Base-by-base conservation (phyloP, 2,329 filamentous ascomycete species). In the Pestalotiopsis sp. region DNA sequence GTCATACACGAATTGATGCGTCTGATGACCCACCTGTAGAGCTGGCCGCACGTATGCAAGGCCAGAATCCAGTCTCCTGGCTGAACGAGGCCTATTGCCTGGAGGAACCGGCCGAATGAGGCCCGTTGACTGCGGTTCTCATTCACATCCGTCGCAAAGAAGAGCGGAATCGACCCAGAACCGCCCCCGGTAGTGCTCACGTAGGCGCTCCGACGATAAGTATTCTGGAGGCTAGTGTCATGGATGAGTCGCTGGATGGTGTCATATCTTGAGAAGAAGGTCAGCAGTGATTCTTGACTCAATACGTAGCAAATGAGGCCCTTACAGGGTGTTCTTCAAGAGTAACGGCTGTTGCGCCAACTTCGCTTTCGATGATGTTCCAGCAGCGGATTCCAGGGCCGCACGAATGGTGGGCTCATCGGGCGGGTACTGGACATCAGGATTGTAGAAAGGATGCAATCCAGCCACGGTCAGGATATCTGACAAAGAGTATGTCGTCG, bases 41-140 rank as follows among this genome's bases (percentile, higher is more conserved):
- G 73, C 14, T 72, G 64, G 0, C 81, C 80, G 1, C 72, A 72
- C 2, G 68, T 72, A 67, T 85, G 82, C 1, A 76, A 76, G 0
- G 82, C 78, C 31, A 84, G 20, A 4, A 81, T 76, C 77, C 81
- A 82, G 68, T 85, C 83, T 0, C 75, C 75, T 0, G 72, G 71
- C 4, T 76, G 71, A 1, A 84, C 70, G 0, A 83, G 20, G 0
- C 78, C 75, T 3, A 74, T 74, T 0, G 63, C 71, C 2, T 65
- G 71, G 2, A 83, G 68, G 9, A 83, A 75, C 0, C 72, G 65
- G 0, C 81, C 82, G 13, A 79, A 77, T 0, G 70, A 68, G 3
- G 76, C 75, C 59, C 83, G 74, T 1, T 85, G 83, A 1, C 69
- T 70, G 1, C 83, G 81, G 31, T 83, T 85, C 66, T 85, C 83